Conservation (phyloP, 2,329 filamentous ascomycete genomes). For the Fusarium mundagurra region DNA sequence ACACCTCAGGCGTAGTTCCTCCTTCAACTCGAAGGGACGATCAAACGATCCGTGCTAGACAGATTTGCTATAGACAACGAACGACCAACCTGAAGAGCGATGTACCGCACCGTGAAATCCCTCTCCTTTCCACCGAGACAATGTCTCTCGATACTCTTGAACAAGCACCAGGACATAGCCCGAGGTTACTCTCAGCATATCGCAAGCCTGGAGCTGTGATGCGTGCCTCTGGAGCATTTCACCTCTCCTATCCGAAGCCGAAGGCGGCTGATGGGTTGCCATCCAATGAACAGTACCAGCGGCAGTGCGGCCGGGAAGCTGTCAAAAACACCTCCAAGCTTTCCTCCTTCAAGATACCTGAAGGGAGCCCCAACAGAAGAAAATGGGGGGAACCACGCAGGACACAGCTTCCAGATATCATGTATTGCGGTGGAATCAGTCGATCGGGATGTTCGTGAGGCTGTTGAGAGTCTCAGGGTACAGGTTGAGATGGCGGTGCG, state of each 20-base stretch:
- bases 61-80: constrained; percentile 53
- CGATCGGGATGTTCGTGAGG: neutral
- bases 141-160: constrained; percentile 62
- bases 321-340: neutral
- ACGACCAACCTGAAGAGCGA: constrained; percentile 60
- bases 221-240: neutral
- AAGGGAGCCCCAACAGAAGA: neutral
- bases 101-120: constrained; percentile 61
- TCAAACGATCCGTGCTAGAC: constrained; percentile 48
- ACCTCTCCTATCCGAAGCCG: rapidly evolving
- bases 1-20: neutral
- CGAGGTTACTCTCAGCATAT: constrained; percentile 68
- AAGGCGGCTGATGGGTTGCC: rapidly evolving
- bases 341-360: neutral
- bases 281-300: neutral
- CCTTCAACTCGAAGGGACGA: constrained; percentile 29
- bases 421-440: neutral
- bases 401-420: neutral
- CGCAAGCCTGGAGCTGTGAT: neutral
- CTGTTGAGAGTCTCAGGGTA: neutral
- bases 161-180: constrained; percentile 60
- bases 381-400: too few species aligned
- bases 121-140: constrained; percentile 58
- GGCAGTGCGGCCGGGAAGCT: neutral
- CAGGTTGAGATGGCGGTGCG: neutral